phyloP scores from a whole-genome alignment of 805 yeast species.

The Maudiozyma serrabonitensis region DNA sequence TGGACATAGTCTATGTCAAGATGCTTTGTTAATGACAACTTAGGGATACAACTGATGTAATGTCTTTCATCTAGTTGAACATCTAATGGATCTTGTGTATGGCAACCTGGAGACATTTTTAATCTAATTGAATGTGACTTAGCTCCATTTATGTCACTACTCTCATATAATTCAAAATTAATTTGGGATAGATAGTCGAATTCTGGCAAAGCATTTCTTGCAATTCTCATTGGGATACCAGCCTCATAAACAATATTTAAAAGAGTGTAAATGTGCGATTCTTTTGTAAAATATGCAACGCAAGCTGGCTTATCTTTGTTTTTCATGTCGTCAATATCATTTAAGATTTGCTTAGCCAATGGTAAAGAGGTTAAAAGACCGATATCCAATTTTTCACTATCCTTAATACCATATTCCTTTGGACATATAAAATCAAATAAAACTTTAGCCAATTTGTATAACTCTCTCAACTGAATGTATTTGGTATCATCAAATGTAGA shows the following conservation, averaged over 20 bases:
- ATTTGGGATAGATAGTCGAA: slow-evolving; percentile 92
- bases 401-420: slow-evolving; percentile 95
- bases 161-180: slow-evolving; percentile 85
- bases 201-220: slow-evolving; percentile 92
- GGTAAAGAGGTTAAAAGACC: slow-evolving; percentile 93
- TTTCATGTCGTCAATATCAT: slow-evolving; percentile 73
- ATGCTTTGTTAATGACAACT: slow-evolving; percentile 83
- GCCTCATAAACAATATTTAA: slow-evolving; percentile 86
- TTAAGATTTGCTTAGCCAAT: slow-evolving; percentile 74
- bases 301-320: slow-evolving; percentile 73
- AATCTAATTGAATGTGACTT: slow-evolving; percentile 84
- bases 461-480: slow-evolving; percentile 72
- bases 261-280: slow-evolving; percentile 90
- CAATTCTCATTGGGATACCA: slow-evolving; percentile 88
- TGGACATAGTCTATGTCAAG: slow-evolving; percentile 83
- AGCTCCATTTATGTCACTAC: slow-evolving; percentile 56
- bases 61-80: slow-evolving; percentile 94
- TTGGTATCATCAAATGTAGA: slow-evolving; percentile 70
- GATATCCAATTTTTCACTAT: slow-evolving; percentile 89
- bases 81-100: slow-evolving; percentile 94
- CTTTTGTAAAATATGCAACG: slow-evolving; percentile 90
- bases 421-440: slow-evolving; percentile 96
- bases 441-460: slow-evolving; percentile 83
- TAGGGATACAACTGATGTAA: slow-evolving; percentile 91
- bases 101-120: slow-evolving; percentile 96